Evolutionary conservation across 495 filamentous ascomycete species (phyloP).

Genomic region (Amphirosellinia nigrospora): DNA sequence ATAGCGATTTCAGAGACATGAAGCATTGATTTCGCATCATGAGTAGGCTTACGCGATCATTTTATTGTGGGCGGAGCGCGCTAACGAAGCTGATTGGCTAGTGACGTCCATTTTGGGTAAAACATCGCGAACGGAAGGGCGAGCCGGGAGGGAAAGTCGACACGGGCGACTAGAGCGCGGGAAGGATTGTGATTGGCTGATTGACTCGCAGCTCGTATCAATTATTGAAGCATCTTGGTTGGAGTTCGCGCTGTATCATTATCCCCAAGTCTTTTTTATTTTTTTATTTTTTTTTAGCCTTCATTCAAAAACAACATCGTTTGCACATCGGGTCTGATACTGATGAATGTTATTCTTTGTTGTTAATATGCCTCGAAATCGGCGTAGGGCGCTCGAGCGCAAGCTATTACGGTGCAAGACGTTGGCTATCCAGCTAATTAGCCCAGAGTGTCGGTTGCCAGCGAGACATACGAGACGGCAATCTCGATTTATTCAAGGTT

Average conservation of each 20-base stretch:
- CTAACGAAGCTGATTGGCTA: constrained; percentile 11
- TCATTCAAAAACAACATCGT: background rate
- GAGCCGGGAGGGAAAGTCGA: constrained; percentile 19
- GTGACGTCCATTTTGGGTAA: background rate
- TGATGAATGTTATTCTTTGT: background rate
- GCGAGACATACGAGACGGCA: no score
- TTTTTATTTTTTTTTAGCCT: no score
- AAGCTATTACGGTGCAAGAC: background rate
- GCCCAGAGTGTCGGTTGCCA: no score
- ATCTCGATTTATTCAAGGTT: no score
- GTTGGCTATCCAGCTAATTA: no score
- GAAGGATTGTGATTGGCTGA: constrained; percentile 2
- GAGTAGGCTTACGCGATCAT: background rate
- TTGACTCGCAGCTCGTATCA: no score
- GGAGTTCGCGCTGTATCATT: background rate
- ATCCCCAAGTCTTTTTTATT: background rate
- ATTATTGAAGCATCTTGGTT: background rate
- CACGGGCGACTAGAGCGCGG: constrained; percentile 9
- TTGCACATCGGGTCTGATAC: background rate
- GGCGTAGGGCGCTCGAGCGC: background rate
- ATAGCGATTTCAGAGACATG: background rate
- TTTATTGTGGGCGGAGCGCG: constrained; percentile 6
- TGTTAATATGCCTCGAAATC: background rate
- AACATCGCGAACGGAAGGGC: background rate
- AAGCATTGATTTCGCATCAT: background rate